These are phyloP conservation scores for Ophiostoma sp. DNA, from an alignment of 2,329 filamentous ascomycete genomes.

Conservation along the genomic window DNA sequence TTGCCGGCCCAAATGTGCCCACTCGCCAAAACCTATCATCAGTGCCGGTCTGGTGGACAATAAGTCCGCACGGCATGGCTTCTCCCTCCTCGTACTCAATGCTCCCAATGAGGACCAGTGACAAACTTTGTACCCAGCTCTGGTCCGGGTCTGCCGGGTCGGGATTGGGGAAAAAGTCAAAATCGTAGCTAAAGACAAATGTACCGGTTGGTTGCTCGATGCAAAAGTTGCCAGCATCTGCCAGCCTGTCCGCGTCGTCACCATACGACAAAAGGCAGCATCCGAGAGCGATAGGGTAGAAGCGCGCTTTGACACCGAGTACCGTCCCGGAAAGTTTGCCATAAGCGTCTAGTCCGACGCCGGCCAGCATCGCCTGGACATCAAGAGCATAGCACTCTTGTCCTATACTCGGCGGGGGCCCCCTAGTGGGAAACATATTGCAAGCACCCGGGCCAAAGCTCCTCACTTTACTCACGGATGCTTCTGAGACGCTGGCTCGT, in stretches of 20 bases:
- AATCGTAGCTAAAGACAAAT: neutral
- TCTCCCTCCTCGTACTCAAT: neutral
- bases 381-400: neutral
- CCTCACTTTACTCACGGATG: neutral
- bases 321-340: neutral
- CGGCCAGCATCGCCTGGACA: neutral
- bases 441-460: neutral
- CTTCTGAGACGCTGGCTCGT: neutral
- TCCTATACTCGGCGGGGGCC: neutral
- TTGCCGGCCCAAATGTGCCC: neutral
- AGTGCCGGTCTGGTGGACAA: neutral
- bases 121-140: neutral
- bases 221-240: neutral
- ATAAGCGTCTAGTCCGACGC: neutral
- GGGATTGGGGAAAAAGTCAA: neutral
- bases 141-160: neutral
- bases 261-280: neutral
- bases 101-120: neutral
- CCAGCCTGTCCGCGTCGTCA: neutral
- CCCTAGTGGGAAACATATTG: neutral
- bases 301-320: neutral
- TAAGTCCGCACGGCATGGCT: neutral
- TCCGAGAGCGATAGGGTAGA: neutral
- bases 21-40: neutral
- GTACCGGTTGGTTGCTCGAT: neutral